phyloP scores from a whole-genome alignment of 1,284 basidiomycete species.

The Vanrija sp. region DNA sequence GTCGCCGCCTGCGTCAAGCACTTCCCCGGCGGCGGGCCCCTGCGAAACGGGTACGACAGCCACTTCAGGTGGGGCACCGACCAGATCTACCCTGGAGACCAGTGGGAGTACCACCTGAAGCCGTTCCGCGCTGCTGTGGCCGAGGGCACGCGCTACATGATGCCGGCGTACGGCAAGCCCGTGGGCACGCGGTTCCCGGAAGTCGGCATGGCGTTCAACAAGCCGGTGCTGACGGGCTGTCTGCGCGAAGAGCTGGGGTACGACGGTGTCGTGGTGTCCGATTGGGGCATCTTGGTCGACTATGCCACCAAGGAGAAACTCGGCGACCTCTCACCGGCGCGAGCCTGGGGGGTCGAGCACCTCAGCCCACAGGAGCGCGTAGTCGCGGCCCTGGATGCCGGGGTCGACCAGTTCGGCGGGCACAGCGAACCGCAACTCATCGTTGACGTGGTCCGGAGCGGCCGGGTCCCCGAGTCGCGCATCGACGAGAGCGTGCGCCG shows the following conservation, averaged over 20 bases:
- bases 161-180: conserved; percentile 20
- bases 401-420: conserved; percentile 19
- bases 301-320: neutral
- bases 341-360: conserved; percentile 18
- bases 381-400: conserved; percentile 14
- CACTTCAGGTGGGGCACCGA: conserved; percentile 17
- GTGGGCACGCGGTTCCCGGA: conserved; percentile 10
- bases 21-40: conserved; percentile 18
- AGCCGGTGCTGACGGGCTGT: conserved; percentile 6
- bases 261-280: conserved; percentile 14
- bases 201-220: conserved; percentile 19
- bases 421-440: conserved; percentile 9
- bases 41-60: conserved; percentile 8
- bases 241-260: conserved; percentile 11
- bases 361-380: conserved; percentile 11
- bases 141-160: conserved; percentile 10
- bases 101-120: conserved; percentile 14
- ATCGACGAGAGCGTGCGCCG: conserved; percentile 9
- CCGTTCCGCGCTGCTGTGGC: conserved; percentile 15
- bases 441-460: conserved; percentile 7
- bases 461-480: conserved; percentile 9
- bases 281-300: conserved; percentile 14
- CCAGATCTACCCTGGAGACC: conserved; percentile 16
- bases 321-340: conserved; percentile 8
- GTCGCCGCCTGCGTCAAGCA: conserved; percentile 19